phyloP scores from a whole-genome alignment of 768 basidiomycete species.

The Pleurotus sapidus region DNA sequence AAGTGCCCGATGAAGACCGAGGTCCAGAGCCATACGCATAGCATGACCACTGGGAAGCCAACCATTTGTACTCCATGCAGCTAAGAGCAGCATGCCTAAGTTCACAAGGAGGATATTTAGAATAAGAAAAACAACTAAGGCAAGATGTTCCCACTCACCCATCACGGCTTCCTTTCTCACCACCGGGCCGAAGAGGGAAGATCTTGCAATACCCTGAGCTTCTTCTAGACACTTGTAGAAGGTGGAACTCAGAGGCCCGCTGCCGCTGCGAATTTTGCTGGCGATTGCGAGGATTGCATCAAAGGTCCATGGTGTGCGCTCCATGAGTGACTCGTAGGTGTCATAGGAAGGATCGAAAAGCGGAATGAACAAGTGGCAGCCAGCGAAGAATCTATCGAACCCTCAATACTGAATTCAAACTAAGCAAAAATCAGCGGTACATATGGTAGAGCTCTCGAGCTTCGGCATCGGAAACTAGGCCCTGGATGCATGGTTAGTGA shows the following conservation, averaged over 20 bases:
- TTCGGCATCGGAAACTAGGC: constrained; percentile 81
- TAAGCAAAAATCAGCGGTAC: constrained; percentile 43
- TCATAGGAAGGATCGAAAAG: constrained; percentile 92
- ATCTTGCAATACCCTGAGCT: constrained; percentile 93
- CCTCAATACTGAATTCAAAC: constrained; percentile 27
- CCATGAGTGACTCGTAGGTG: constrained; percentile 88
- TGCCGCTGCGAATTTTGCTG: constrained; percentile 88
- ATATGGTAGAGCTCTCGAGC: constrained; percentile 92
- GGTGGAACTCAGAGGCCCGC: constrained; percentile 77
- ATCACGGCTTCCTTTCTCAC: constrained; percentile 94
- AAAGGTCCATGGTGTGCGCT: constrained; percentile 94
- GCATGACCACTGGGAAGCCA: constrained; percentile 97
- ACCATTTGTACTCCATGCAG: constrained; percentile 92
- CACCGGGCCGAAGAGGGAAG: constrained; percentile 89
- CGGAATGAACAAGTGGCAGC: constrained; percentile 95
- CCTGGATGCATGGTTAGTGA: constrained; percentile 38
- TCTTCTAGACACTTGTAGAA: constrained; percentile 93
- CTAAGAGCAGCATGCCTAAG: constrained; percentile 84
- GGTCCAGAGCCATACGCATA: constrained; percentile 93
- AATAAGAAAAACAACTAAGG: constrained; percentile 11
- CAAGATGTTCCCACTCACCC: constrained; percentile 43
- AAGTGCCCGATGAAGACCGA: constrained; percentile 88
- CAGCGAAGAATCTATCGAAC: constrained; percentile 83
- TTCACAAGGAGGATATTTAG: constrained; percentile 5
- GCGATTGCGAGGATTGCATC: constrained; percentile 92